Conservation (phyloP, 1,284 basidiomycete genomes). For the Pseudozyma sp. region DNA sequence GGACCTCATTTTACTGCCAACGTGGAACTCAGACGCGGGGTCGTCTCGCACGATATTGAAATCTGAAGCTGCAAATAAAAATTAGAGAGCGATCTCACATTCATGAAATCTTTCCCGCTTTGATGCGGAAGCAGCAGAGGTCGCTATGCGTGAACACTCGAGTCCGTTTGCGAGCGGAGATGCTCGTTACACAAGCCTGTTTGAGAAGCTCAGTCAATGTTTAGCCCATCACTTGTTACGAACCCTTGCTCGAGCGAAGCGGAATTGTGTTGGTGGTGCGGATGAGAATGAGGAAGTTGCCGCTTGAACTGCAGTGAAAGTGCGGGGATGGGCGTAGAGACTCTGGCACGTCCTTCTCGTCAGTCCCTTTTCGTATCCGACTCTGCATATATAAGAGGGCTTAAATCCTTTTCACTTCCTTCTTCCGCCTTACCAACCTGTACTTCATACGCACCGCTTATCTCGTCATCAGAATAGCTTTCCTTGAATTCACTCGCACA, state of each 20-base stretch:
- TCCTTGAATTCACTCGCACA: too few species aligned
- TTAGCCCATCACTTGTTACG: neutral
- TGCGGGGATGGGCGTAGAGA: neutral
- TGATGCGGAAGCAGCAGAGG: neutral
- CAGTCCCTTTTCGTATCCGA: too few species aligned
- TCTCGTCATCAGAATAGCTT: too few species aligned
- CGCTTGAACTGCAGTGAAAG: neutral
- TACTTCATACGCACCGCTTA: too few species aligned
- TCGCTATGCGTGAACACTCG: too few species aligned
- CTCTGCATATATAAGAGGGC: too few species aligned
- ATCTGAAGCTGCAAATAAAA: neutral
- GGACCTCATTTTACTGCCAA: slow-evolving; percentile 16
- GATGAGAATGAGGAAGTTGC: neutral
- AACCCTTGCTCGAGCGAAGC: neutral
- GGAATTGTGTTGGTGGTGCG: neutral
- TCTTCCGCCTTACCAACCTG: too few species aligned
- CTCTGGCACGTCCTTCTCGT: too few species aligned
- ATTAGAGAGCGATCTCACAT: neutral
- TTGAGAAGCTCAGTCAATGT: too few species aligned
- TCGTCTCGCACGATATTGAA: neutral
- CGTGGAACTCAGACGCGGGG: slow-evolving; percentile 23
- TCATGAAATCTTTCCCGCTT: neutral
- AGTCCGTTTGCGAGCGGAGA: too few species aligned
- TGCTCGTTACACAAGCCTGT: too few species aligned
- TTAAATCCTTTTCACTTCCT: too few species aligned